Conservation (phyloP, 1,284 basidiomycete genomes). For the Ganoderma resinaceum region DNA sequence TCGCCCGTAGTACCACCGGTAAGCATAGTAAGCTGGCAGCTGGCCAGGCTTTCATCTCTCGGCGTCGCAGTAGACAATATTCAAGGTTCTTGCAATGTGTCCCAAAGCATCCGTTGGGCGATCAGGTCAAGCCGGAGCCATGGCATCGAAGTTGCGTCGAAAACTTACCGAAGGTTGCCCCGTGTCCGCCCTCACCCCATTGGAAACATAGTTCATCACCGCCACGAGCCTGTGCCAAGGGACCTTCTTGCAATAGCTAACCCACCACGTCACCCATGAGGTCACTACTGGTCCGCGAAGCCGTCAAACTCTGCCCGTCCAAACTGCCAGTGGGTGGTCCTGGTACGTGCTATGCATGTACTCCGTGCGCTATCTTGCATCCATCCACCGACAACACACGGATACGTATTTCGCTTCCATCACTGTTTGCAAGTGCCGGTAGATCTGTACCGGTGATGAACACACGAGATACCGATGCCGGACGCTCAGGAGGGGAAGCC, state of each 20-base stretch:
- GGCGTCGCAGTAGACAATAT: too few species aligned
- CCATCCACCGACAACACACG: not conserved
- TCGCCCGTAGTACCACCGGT: too few species aligned
- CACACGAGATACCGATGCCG: not conserved
- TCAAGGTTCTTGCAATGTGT: too few species aligned
- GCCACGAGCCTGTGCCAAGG: not conserved
- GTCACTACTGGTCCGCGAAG: not conserved
- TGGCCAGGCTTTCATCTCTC: too few species aligned
- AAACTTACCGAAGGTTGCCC: not conserved
- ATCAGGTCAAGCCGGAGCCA: too few species aligned
- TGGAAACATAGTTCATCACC: not conserved
- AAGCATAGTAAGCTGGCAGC: too few species aligned
- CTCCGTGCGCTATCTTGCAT: not conserved
- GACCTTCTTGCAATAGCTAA: not conserved
- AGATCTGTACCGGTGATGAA: not conserved
- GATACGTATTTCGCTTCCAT: not conserved
- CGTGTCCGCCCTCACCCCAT: not conserved
- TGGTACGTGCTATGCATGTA: too few species aligned
- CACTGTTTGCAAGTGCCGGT: not conserved
- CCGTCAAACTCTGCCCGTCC: not conserved
- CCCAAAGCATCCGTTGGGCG: too few species aligned
- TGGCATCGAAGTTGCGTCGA: not conserved
- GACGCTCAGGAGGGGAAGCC: not conserved
- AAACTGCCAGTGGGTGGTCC: too few species aligned
- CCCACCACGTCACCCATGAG: not conserved